These are phyloP conservation scores for Colletotrichum godetiae DNA, from an alignment of 2,329 filamentous ascomycete species.

Conservation along the genomic window DNA sequence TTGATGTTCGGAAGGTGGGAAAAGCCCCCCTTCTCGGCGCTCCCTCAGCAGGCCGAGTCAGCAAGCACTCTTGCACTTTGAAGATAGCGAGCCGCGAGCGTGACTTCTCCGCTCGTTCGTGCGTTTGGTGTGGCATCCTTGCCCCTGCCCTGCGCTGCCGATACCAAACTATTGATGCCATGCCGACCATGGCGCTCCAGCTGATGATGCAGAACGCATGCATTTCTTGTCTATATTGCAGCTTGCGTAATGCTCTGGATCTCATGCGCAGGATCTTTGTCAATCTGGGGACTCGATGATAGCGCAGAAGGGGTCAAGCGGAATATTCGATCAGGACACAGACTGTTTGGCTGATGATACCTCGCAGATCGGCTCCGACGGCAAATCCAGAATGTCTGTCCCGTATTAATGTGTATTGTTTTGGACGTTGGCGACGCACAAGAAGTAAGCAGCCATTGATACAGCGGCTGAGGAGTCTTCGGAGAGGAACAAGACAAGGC, in stretches of 20 bases:
- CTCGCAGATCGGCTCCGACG: background rate
- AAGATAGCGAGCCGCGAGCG: background rate
- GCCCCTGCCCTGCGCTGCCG: background rate
- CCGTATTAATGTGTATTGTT: background rate
- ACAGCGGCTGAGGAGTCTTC: background rate
- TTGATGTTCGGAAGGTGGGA: background rate
- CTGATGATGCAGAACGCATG: slow-evolving; percentile 1
- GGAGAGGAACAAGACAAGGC: background rate
- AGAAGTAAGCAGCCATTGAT: background rate
- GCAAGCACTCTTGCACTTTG: background rate
- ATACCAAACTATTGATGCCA: slow-evolving; percentile 17
- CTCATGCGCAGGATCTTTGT: no score
- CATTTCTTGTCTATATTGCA: background rate
- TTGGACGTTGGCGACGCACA: background rate
- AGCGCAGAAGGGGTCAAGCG: background rate
- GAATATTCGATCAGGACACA: background rate
- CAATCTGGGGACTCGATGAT: background rate
- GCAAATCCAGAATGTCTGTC: background rate
- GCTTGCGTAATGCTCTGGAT: background rate
- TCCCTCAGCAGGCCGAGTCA: background rate
- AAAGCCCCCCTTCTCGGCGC: background rate
- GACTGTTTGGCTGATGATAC: background rate
- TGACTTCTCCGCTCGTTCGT: background rate
- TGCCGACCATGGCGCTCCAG: slow-evolving; percentile 6
- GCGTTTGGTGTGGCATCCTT: background rate